phyloP scores from a whole-genome alignment of 1,139 yeast species.

The Taphrina communis region DNA sequence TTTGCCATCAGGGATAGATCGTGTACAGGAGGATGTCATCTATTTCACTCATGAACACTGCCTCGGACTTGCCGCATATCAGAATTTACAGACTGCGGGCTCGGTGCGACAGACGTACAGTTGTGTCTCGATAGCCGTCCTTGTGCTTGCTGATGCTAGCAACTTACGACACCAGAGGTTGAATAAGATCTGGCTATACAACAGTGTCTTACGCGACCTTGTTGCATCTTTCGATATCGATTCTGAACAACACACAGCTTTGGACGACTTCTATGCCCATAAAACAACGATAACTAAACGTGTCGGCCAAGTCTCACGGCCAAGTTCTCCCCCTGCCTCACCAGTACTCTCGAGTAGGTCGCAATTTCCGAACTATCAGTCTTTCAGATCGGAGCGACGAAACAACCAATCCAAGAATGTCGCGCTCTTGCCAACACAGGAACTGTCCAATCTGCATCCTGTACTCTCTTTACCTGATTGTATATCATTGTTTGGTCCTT shows the following conservation, averaged over 20 bases:
- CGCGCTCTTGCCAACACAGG: conserved; percentile 23
- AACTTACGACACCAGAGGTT: conserved; percentile 21
- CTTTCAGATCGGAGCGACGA: conserved; percentile 20
- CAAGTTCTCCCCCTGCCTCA: conserved; percentile 25
- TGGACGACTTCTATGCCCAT: conserved; percentile 9
- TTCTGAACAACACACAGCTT: not conserved
- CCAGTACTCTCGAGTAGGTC: conserved; percentile 19
- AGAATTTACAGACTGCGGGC: conserved; percentile 13
- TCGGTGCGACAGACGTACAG: not conserved
- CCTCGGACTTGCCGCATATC: conserved; percentile 15
- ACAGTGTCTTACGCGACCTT: conserved; percentile 11
- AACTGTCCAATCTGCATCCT: conserved; percentile 27
- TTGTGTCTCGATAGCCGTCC: conserved; percentile 23
- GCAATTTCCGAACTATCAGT: conserved; percentile 16
- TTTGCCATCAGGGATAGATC: conserved; percentile 18
- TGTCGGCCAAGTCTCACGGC: not conserved
- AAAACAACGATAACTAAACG: not conserved
- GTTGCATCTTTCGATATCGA: not conserved
- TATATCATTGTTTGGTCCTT: conserved; percentile 23
- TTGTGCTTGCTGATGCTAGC: conserved; percentile 19
- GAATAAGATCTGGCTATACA: conserved; percentile 25
- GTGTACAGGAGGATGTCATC: conserved; percentile 15
- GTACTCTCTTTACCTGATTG: conserved; percentile 27
- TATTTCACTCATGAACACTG: conserved; percentile 23
- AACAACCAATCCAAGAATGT: conserved; percentile 1